A percentile compares a stretch with the other conserved stretches of the same genome.
These are phyloP conservation scores for Erythrobasidium hasegawianum DNA, from an alignment of 1,284 basidiomycete genomes.

Conservation along the genomic window DNA sequence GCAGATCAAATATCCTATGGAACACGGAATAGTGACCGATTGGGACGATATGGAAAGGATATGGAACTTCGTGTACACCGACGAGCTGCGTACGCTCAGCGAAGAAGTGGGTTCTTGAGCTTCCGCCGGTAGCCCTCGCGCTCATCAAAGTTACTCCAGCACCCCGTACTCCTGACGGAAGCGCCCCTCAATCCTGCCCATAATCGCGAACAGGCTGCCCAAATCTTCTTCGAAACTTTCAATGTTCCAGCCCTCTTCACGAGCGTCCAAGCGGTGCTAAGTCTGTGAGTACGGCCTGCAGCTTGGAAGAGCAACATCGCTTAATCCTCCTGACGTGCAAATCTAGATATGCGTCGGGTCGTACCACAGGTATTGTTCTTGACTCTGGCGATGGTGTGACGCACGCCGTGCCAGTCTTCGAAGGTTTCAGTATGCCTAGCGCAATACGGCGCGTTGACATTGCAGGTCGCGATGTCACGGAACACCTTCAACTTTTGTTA, in stretches of 20 bases:
- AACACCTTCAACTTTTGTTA: constrained; percentile 87
- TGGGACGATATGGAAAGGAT: constrained; percentile 99
- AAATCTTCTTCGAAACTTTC: constrained; percentile 99
- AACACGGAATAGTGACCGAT: constrained; percentile 65
- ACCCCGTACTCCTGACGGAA: constrained; percentile 91
- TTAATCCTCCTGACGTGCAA: constrained; percentile 10
- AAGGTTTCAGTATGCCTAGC: constrained; percentile 98
- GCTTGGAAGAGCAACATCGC: neutral
- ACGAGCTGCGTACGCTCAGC: constrained; percentile 86
- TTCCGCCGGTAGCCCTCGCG: neutral
- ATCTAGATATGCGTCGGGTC: constrained; percentile 90
- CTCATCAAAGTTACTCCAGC: constrained; percentile 55
- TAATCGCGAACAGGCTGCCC: constrained; percentile 90
- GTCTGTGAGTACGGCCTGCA: constrained; percentile 61
- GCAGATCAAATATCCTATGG: constrained; percentile 82
- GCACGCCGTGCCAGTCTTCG: constrained; percentile 97
- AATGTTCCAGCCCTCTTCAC: constrained; percentile 98
- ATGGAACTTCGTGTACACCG: constrained; percentile 94
- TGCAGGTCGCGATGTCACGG: constrained; percentile 92
- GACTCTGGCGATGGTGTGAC: constrained; percentile 99
- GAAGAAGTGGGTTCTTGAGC: constrained; percentile 68
- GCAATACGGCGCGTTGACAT: constrained; percentile 94
- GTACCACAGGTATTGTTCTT: constrained; percentile 96
- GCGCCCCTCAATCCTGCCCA: constrained; percentile 90
- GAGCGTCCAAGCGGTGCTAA: constrained; percentile 93